These are phyloP conservation scores for Kodamaea suecica DNA, from an alignment of 1,139 yeast species.

Conservation along the genomic window DNA sequence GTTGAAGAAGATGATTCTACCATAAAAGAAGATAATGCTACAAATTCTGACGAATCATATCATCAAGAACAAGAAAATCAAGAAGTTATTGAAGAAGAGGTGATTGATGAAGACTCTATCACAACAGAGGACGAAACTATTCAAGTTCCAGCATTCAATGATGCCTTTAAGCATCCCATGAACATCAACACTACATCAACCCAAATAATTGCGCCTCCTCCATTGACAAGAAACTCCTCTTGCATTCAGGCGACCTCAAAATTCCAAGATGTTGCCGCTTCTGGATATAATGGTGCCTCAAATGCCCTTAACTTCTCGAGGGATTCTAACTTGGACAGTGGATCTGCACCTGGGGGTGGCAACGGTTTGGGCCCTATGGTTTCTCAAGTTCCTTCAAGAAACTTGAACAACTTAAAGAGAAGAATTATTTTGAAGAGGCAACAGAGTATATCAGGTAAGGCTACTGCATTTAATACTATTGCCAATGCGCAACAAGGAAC, in stretches of 20 bases:
- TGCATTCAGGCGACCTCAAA: conserved; percentile 29
- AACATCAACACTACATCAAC: conserved; percentile 3
- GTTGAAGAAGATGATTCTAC: conserved; percentile 20
- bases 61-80: conserved; percentile 13
- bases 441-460: conserved; percentile 14
- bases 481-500: conserved; percentile 2
- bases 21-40: conserved; percentile 7
- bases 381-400: conserved; percentile 68
- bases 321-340: conserved; percentile 43
- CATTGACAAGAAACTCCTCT: conserved; percentile 27
- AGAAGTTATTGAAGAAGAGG: conserved; percentile 7
- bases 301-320: conserved; percentile 39
- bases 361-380: conserved; percentile 70
- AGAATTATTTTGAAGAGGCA: conserved; percentile 45
- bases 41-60: conserved; percentile 9
- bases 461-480: conserved; percentile 8
- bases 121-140: conserved; percentile 10
- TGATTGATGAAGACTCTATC: conserved; percentile 9
- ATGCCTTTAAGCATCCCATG: conserved; percentile 18
- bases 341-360: conserved; percentile 24
- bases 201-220: conserved; percentile 9
- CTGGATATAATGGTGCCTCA: conserved; percentile 72
- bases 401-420: conserved; percentile 57
- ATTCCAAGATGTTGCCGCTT: conserved; percentile 69
- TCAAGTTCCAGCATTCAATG: conserved; percentile 2